phyloP scores from a whole-genome alignment of 202 grass and related monocot genomes.

The Schoenoplectus tabernaemontani region DNA sequence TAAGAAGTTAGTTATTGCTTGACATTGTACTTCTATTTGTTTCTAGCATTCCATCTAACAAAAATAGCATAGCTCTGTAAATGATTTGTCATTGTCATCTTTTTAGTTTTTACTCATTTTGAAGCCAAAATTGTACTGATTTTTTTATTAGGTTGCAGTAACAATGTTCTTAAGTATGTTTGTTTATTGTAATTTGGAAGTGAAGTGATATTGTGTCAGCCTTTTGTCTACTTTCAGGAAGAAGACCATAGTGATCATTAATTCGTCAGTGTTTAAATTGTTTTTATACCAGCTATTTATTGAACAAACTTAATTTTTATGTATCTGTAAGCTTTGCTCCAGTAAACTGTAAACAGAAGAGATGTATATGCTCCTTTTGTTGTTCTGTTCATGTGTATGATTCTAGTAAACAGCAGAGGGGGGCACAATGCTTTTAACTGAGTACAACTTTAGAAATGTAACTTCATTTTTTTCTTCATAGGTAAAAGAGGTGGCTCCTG shows the following conservation, averaged over 20 bases:
- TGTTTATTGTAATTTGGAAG: neutral
- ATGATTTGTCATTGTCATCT: neutral
- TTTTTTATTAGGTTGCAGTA: neutral
- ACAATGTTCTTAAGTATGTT: neutral
- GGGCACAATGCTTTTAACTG: neutral
- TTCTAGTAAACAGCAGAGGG: neutral
- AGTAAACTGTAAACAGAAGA: neutral
- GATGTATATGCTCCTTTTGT: neutral
- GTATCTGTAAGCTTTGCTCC: neutral
- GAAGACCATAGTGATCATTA: neutral
- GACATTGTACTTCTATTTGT: neutral
- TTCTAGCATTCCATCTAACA: neutral
- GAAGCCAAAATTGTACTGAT: neutral
- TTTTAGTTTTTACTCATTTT: neutral
- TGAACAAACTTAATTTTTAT: neutral
- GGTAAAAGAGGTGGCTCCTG: conserved; percentile 94
- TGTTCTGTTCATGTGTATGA: neutral
- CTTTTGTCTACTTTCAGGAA: neutral
- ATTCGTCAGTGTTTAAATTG: neutral
- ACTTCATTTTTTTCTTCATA: conserved; percentile 33
- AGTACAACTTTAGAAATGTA: neutral
- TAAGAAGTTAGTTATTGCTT: neutral
- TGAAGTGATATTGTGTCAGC: neutral
- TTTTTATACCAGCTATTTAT: neutral
- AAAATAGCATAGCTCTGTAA: neutral